These are phyloP conservation scores for Solanum etuberosum DNA, from an alignment of 257 asterid genomes.

Conservation along the genomic window DNA sequence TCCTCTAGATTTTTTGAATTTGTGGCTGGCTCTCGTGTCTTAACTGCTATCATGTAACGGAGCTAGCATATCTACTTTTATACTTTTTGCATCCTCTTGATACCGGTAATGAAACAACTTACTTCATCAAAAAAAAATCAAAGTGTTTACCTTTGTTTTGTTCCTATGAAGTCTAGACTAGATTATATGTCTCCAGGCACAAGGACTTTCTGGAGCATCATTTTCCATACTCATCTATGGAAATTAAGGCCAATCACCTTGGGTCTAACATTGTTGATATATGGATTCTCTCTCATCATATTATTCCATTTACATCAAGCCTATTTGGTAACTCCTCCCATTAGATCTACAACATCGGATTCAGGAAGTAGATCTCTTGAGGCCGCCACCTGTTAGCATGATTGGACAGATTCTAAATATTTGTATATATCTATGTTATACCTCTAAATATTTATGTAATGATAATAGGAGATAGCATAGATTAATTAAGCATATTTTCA, in stretches of 20 bases:
- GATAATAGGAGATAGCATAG: no score
- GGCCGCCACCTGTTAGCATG: background rate
- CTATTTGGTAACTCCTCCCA: background rate
- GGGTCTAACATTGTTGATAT: background rate
- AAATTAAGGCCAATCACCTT: background rate
- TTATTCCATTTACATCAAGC: background rate
- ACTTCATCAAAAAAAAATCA: no score
- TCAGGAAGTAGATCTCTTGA: background rate
- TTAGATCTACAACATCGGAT: background rate
- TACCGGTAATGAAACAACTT: no score
- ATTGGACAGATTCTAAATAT: no score
- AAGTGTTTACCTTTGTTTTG: background rate
- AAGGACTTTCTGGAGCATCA: background rate
- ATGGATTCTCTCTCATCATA: background rate
- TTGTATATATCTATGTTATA: no score
- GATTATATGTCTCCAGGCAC: background rate
- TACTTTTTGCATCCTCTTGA: no score
- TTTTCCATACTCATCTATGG: background rate
- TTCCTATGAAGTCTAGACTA: background rate
- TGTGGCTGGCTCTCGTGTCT: no score
- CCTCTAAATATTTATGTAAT: no score
- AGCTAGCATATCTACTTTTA: no score
- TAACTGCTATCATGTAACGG: no score
- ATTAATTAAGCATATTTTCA: no score
- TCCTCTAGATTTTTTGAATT: no score